Evolutionary conservation across 2,329 filamentous ascomycete species (phyloP).

Genomic region (Ceratocystis alfenasii): DNA sequence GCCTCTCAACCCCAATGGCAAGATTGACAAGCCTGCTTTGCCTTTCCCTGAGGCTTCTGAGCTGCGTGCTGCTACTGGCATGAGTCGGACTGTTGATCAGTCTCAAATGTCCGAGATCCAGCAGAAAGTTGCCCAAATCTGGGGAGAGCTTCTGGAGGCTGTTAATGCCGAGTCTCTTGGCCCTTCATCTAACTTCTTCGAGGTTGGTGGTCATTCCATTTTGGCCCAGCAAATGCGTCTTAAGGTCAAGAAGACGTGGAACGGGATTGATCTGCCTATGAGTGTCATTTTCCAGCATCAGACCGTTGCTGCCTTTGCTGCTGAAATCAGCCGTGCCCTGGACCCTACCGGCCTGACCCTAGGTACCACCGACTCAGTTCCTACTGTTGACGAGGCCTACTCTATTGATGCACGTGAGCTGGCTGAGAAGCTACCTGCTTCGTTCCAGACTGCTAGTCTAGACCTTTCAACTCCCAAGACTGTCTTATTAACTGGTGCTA

Average conservation of each 20-base stretch:
- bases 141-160: constrained; percentile 24
- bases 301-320: constrained; percentile 27
- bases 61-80: constrained; percentile 20
- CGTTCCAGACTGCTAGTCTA: constrained; percentile 27
- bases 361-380: constrained; percentile 25
- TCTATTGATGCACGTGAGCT: constrained; percentile 42
- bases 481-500: constrained; percentile 77
- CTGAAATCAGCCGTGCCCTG: constrained; percentile 27
- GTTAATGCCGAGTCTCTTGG: constrained; percentile 23
- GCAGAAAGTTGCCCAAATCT: constrained; percentile 22
- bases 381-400: constrained; percentile 34
- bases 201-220: constrained; percentile 32
- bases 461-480: constrained; percentile 35
- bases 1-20: constrained; percentile 53
- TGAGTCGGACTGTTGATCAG: constrained; percentile 36
- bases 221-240: constrained; percentile 46
- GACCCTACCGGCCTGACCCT: constrained; percentile 26
- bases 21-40: constrained; percentile 64
- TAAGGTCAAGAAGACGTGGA: constrained; percentile 27
- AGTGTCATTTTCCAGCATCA: constrained; percentile 28
- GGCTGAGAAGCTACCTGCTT: constrained; percentile 37
- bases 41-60: constrained; percentile 48
- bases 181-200: constrained; percentile 32
- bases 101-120: constrained; percentile 32
- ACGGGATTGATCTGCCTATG: constrained; percentile 29